Evolutionary conservation across 176 grass and related monocot genomes (phyloP).

Genomic region (Avena sativa): DNA sequence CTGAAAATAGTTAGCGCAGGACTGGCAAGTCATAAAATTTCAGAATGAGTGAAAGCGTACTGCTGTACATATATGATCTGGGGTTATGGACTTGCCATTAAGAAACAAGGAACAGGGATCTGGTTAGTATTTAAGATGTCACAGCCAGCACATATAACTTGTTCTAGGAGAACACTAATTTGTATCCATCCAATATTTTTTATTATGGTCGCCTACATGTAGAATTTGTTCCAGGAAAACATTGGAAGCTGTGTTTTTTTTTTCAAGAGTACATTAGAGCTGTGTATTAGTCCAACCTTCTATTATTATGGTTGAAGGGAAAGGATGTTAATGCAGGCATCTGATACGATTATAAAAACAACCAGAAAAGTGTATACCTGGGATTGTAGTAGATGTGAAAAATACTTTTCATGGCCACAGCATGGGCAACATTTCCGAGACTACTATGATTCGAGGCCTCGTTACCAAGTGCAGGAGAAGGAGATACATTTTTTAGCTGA

Average conservation of each 20-base stretch:
- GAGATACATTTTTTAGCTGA: constrained; percentile 54
- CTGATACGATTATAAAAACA: background rate
- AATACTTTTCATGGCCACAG: constrained; percentile 64
- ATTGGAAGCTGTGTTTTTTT: background rate
- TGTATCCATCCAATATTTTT: constrained; percentile 14
- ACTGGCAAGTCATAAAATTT: constrained; percentile 16
- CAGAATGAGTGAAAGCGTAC: background rate
- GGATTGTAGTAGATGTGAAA: constrained; percentile 89
- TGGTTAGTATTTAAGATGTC: background rate
- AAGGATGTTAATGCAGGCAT: background rate
- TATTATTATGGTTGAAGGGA: constrained; percentile 3
- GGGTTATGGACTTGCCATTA: background rate
- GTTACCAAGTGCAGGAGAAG: constrained; percentile 41
- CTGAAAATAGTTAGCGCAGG: constrained; percentile 17
- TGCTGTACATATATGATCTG: background rate
- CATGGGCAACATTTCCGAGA: constrained; percentile 52
- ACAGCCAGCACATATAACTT: background rate
- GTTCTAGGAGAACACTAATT: constrained; percentile 27
- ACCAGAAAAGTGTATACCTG: constrained; percentile 52
- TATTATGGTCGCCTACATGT: background rate
- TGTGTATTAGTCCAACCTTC: constrained; percentile 7
- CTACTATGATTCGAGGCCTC: constrained; percentile 43
- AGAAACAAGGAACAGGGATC: background rate
- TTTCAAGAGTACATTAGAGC: background rate
- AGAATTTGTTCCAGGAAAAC: background rate